A percentile compares a stretch with the other conserved stretches of the same genome.
Conservation (phyloP, 768 basidiomycete species). For the Clitopilus hobsonii region DNA sequence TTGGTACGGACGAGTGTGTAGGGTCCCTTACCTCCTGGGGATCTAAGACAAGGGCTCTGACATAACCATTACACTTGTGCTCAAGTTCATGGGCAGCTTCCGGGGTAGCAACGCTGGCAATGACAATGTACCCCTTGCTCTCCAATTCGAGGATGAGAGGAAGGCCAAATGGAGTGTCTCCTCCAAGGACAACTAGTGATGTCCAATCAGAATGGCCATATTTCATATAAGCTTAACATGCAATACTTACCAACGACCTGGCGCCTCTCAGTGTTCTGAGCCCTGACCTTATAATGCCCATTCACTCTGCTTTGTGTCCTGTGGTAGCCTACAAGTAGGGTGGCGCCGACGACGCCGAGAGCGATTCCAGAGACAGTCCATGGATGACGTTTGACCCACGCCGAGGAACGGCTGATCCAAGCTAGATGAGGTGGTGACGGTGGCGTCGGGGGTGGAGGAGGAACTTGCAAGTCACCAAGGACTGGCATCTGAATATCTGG, state of each 20-base stretch:
- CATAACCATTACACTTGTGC: constrained; percentile 62
- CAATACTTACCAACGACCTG: constrained; percentile 67
- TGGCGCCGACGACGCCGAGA: constrained; percentile 54
- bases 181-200: constrained; percentile 70
- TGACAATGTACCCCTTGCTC: constrained; percentile 76
- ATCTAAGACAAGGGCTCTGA: constrained; percentile 79
- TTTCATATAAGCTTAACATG: not conserved
- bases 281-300: constrained; percentile 39
- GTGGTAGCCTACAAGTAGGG: constrained; percentile 58
- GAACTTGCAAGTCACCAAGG: constrained; percentile 68
- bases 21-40: constrained; percentile 56
- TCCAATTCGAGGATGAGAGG: constrained; percentile 73
- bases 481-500: constrained; percentile 52
- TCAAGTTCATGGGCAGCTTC: constrained; percentile 67
- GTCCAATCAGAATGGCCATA: not conserved
- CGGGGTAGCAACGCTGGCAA: constrained; percentile 69
- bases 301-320: constrained; percentile 23
- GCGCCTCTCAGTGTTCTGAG: constrained; percentile 47
- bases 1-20: not conserved
- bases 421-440: constrained; percentile 48
- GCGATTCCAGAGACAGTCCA: constrained; percentile 54
- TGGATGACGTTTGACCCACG: constrained; percentile 57
- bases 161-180: constrained; percentile 67
- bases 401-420: constrained; percentile 38
- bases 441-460: constrained; percentile 57